These are phyloP conservation scores for Ilex asprella DNA, from an alignment of 257 asterid species.

Conservation along the genomic window DNA sequence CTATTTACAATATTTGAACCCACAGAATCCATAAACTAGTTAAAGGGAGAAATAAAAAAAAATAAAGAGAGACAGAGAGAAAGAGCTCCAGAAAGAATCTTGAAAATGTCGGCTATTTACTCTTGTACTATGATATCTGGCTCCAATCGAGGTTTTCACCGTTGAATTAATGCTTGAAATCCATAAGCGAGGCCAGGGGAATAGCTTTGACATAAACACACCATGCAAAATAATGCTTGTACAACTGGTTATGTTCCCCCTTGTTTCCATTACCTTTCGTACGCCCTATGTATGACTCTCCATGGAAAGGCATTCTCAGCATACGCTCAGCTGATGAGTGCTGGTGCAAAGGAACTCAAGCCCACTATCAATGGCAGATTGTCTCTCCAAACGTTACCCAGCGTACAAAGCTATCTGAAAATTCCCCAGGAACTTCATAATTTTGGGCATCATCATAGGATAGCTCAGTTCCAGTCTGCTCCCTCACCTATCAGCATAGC, in stretches of 20 bases:
- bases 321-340: neutral
- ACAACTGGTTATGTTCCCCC: constrained; percentile 20
- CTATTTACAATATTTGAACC: constrained; percentile 40
- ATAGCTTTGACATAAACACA: constrained; percentile 11
- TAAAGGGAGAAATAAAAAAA: neutral
- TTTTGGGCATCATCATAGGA: constrained; percentile 34
- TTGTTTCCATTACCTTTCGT: constrained; percentile 10
- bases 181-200: constrained; percentile 18
- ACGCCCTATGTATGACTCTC: constrained; percentile 3
- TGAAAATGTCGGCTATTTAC: constrained; percentile 56
- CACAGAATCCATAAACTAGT: constrained; percentile 27
- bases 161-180: constrained; percentile 11
- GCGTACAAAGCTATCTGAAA: constrained; percentile 74
- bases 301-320: neutral
- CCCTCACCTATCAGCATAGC: constrained; percentile 42
- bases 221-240: constrained; percentile 29
- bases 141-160: constrained; percentile 30
- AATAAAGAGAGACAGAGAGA: neutral
- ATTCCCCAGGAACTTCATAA: constrained; percentile 62
- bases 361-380: constrained; percentile 45
- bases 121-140: constrained; percentile 37
- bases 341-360: constrained; percentile 9
- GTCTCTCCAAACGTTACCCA: constrained; percentile 86
- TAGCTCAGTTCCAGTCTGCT: constrained; percentile 36
- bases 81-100: constrained; percentile 44